Evolutionary conservation across 352 stramenopile species (phyloP).

Genomic region (Pseudoperonospora humuli): DNA sequence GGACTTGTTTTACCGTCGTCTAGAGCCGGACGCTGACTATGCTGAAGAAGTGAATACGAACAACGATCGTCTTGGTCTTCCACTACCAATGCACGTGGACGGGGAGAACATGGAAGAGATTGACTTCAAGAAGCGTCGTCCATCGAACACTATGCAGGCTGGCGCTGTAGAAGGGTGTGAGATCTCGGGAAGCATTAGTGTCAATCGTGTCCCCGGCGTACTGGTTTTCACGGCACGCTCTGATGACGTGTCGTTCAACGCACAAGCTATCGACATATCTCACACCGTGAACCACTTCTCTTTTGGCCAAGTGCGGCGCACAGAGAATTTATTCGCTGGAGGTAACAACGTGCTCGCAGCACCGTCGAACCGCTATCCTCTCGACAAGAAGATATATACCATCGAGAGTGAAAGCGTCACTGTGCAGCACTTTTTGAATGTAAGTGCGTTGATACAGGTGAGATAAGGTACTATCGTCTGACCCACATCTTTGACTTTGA

Average conservation of each 20-base stretch:
- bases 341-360: conserved; percentile 28
- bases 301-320: conserved; percentile 69
- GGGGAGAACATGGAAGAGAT: conserved; percentile 42
- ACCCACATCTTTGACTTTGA: not conserved
- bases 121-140: conserved; percentile 40
- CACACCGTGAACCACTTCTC: conserved; percentile 80
- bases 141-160: conserved; percentile 20
- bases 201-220: conserved; percentile 68
- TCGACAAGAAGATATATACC: conserved; percentile 49
- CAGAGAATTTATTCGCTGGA: conserved; percentile 49
- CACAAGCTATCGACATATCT: conserved; percentile 47
- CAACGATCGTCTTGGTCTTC: conserved; percentile 33
- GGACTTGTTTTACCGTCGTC: conserved; percentile 74
- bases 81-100: conserved; percentile 49
- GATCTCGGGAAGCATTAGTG: conserved; percentile 68
- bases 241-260: conserved; percentile 64
- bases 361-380: conserved; percentile 52
- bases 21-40: conserved; percentile 74
- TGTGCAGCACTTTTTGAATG: conserved; percentile 77
- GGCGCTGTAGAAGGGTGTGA: conserved; percentile 62
- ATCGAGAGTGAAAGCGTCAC: conserved; percentile 64
- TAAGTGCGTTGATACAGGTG: conserved; percentile 42
- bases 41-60: conserved; percentile 69
- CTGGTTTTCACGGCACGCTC: conserved; percentile 61
- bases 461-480: not conserved